These are phyloP conservation scores for Nitzschia palea DNA, from an alignment of 108 stramenopile species.

Conservation along the genomic window DNA sequence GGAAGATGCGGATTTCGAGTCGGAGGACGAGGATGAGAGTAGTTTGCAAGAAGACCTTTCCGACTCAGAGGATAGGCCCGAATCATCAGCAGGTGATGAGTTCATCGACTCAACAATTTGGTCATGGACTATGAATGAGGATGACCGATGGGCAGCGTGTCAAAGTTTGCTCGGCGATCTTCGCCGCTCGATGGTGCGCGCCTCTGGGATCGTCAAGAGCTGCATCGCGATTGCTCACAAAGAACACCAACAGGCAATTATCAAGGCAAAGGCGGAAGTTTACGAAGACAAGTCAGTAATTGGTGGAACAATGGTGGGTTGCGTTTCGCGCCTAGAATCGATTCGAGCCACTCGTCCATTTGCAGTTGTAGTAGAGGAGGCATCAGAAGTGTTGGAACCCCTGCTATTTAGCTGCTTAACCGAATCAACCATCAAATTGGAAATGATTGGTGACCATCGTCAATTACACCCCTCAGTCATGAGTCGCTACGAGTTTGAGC, in stretches of 20 bases:
- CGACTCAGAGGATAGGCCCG: too few species aligned
- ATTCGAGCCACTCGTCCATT: constrained; percentile 42
- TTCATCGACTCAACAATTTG: neutral
- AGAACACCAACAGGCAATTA: constrained; percentile 25
- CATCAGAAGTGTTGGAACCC: constrained; percentile 47
- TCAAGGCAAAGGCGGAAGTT: constrained; percentile 35
- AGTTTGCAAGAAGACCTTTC: too few species aligned
- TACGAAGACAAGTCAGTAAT: constrained; percentile 41
- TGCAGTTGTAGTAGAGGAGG: constrained; percentile 47
- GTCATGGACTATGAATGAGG: constrained; percentile 34
- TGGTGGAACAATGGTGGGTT: constrained; percentile 50
- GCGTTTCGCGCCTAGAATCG: constrained; percentile 39
- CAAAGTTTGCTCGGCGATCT: constrained; percentile 29
- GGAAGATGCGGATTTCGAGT: constrained; percentile 1
- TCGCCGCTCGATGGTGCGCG: neutral
- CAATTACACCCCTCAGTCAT: constrained; percentile 42
- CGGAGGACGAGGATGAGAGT: constrained; percentile 7
- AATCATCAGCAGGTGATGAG: constrained; percentile 4
- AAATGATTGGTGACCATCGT: constrained; percentile 49
- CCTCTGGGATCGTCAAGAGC: neutral
- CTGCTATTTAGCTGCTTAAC: constrained; percentile 39
- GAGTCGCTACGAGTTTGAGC: constrained; percentile 31
- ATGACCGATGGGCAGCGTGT: constrained; percentile 39
- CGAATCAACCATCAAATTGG: constrained; percentile 37
- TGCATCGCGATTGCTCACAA: constrained; percentile 22